Percentiles rank a stretch among this genome's conserved stretches.
These are phyloP conservation scores for Neurospora pannonica DNA, from an alignment of 495 filamentous ascomycete genomes.

Conservation along the genomic window DNA sequence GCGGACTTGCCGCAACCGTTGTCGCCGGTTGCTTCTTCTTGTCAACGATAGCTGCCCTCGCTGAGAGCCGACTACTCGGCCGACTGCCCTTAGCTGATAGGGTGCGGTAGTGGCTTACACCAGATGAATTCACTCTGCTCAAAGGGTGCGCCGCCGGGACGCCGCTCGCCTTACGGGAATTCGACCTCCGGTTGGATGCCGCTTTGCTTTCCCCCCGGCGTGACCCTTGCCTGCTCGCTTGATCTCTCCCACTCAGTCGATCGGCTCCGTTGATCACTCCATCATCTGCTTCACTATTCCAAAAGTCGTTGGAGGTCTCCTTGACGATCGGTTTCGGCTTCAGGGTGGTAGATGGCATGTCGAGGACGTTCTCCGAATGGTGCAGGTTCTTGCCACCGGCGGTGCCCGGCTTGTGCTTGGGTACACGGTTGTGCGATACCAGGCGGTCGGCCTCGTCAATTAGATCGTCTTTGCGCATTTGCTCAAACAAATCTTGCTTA, in stretches of 20 bases:
- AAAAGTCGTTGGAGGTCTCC: conserved; percentile 37
- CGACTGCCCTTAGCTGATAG: conserved; percentile 23
- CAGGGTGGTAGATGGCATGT: conserved; percentile 32
- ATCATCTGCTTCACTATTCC: conserved; percentile 65
- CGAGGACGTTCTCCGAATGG: conserved; percentile 85
- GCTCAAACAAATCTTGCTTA: conserved; percentile 77
- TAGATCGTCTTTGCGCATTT: conserved; percentile 77
- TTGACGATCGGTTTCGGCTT: conserved; percentile 28
- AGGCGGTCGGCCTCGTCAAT: conserved; percentile 82
- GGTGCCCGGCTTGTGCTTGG: conserved; percentile 61
- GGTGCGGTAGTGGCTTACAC: conserved; percentile 29
- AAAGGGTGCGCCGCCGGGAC: conserved; percentile 24
- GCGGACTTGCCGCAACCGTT: conserved; percentile 3
- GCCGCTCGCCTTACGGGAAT: conserved; percentile 55
- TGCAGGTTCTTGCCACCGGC: conserved; percentile 84
- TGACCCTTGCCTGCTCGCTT: conserved; percentile 32
- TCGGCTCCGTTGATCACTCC: conserved; percentile 39
- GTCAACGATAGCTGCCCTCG: conserved; percentile 18
- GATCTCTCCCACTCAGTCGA: conserved; percentile 34
- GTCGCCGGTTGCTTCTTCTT: conserved; percentile 17
- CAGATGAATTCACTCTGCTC: conserved; percentile 34
- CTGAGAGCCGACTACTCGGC: conserved; percentile 24
- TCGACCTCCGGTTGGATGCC: conserved; percentile 32
- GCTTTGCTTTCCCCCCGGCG: conserved; percentile 41
- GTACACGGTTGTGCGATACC: conserved; percentile 76